Conservation (phyloP, 352 stramenopile species). For the Pythium diclinum region DNA sequence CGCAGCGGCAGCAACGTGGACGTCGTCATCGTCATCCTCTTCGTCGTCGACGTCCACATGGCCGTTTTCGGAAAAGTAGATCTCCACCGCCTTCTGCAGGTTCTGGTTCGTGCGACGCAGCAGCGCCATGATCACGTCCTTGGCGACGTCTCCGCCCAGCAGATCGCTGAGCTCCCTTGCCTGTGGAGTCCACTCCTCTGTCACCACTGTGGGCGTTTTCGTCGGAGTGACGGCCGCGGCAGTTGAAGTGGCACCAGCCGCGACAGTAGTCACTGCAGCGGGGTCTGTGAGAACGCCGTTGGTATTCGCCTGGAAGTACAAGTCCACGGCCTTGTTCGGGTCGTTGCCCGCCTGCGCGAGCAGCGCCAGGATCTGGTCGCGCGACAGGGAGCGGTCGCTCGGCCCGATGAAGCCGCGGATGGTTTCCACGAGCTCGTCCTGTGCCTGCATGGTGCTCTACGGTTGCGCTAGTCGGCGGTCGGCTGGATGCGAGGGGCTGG, state of each 20-base stretch:
- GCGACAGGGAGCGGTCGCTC: slow-evolving; percentile 47
- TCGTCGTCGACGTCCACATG: slow-evolving; percentile 35
- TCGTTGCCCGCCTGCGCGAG: slow-evolving; percentile 60
- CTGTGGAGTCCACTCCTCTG: slow-evolving; percentile 36
- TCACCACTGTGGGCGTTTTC: not conserved
- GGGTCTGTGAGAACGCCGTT: not conserved
- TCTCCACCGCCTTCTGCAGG: slow-evolving; percentile 71
- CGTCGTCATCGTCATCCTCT: slow-evolving; percentile 34
- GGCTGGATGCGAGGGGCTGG: not conserved
- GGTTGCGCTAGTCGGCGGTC: not conserved
- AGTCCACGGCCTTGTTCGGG: slow-evolving; percentile 79
- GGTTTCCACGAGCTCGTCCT: slow-evolving; percentile 67
- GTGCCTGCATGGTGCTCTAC: slow-evolving; percentile 17
- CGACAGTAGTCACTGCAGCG: not conserved
- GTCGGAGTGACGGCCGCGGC: not conserved
- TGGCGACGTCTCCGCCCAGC: slow-evolving; percentile 61
- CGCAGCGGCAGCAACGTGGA: slow-evolving; percentile 21
- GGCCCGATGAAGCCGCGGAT: slow-evolving; percentile 78
- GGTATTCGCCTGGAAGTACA: slow-evolving; percentile 62
- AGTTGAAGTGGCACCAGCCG: slow-evolving; percentile 36
- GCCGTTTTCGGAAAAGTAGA: slow-evolving; percentile 74
- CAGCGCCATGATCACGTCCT: slow-evolving; percentile 50
- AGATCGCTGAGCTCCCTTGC: slow-evolving; percentile 66
- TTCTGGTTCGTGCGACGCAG: slow-evolving; percentile 67
- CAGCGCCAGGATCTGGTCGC: slow-evolving; percentile 62